These are phyloP conservation scores for Beauveria varroae DNA, from an alignment of 2,329 filamentous ascomycete species.

Conservation along the genomic window DNA sequence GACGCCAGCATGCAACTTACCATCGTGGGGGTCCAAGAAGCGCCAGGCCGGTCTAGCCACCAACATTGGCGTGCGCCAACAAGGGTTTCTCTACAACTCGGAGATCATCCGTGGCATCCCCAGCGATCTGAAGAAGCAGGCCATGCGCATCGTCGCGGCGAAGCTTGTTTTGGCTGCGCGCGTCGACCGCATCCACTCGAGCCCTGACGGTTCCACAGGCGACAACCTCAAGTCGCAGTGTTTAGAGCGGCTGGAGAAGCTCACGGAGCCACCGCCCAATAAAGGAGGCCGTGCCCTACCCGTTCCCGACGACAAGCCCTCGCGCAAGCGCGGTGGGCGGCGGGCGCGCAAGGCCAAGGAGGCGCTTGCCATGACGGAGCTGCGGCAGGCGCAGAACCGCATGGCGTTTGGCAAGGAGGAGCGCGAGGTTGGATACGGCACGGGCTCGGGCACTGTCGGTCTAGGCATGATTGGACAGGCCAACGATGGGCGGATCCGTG, in stretches of 20 bases:
- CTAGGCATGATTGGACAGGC: conserved; percentile 91
- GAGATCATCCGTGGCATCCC: conserved; percentile 81
- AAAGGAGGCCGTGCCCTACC: conserved; percentile 81
- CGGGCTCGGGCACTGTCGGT: conserved; percentile 75
- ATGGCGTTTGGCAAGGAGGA: conserved; percentile 96
- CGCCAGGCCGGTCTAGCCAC: conserved; percentile 80
- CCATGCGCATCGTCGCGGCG: conserved; percentile 87
- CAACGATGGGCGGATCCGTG: conserved; percentile 83
- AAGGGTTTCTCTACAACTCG: conserved; percentile 90
- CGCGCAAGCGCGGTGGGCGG: conserved; percentile 83
- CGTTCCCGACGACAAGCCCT: conserved; percentile 90
- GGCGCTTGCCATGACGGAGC: conserved; percentile 91
- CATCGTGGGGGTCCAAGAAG: conserved; percentile 85
- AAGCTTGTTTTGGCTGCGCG: conserved; percentile 92
- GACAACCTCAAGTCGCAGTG: conserved; percentile 76
- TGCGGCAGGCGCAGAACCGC: conserved; percentile 92
- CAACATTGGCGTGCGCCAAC: conserved; percentile 82
- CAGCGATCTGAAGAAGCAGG: conserved; percentile 81
- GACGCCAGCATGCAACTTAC: conserved; percentile 86
- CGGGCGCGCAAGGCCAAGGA: conserved; percentile 92
- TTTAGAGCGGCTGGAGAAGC: conserved; percentile 79
- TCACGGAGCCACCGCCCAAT: conserved; percentile 86
- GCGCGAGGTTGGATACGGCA: conserved; percentile 83
- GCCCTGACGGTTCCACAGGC: conserved; percentile 73
- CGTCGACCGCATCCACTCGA: conserved; percentile 78